phyloP scores from a whole-genome alignment of 371 early-diverging fungal genomes.

The Coemansia sp. region DNA sequence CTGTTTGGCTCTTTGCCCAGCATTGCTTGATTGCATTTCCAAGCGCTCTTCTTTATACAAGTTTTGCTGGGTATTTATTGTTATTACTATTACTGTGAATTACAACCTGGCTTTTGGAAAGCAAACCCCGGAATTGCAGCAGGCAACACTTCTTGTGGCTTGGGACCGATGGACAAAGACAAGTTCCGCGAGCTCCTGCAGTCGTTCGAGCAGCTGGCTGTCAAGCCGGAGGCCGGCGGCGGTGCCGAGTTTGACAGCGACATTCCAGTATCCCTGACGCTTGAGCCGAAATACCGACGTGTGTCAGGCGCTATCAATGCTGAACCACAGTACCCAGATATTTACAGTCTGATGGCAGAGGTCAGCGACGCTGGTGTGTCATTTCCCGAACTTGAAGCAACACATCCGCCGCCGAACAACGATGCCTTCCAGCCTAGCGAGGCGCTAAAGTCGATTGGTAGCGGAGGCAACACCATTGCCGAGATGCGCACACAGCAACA shows the following conservation, averaged over 20 bases:
- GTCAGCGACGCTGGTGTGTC: constrained; percentile 28
- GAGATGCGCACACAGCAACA: constrained; percentile 39
- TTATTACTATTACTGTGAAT: constrained; percentile 3
- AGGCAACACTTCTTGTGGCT: not conserved
- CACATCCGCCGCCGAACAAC: constrained; percentile 33
- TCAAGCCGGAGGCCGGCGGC: constrained; percentile 38
- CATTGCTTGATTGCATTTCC: not conserved
- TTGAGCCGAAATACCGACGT: constrained; percentile 11
- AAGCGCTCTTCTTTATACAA: not conserved
- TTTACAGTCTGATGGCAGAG: constrained; percentile 16
- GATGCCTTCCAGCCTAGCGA: constrained; percentile 22
- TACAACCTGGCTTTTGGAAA: no score
- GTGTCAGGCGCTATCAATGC: not conserved
- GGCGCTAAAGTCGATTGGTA: constrained; percentile 11
- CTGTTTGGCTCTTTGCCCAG: no score
- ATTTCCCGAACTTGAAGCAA: constrained; percentile 44
- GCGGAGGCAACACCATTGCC: constrained; percentile 1
- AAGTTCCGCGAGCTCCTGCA: constrained; percentile 44
- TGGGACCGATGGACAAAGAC: constrained; percentile 43
- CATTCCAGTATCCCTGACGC: not conserved
- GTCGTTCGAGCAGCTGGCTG: constrained; percentile 43
- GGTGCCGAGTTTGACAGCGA: constrained; percentile 29
- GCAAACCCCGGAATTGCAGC: not conserved
- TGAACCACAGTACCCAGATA: constrained; percentile 7
- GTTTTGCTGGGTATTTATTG: not conserved